Base-by-base conservation (phyloP, 768 basidiomycete genomes). In the Podaxis carcinomalis region DNA sequence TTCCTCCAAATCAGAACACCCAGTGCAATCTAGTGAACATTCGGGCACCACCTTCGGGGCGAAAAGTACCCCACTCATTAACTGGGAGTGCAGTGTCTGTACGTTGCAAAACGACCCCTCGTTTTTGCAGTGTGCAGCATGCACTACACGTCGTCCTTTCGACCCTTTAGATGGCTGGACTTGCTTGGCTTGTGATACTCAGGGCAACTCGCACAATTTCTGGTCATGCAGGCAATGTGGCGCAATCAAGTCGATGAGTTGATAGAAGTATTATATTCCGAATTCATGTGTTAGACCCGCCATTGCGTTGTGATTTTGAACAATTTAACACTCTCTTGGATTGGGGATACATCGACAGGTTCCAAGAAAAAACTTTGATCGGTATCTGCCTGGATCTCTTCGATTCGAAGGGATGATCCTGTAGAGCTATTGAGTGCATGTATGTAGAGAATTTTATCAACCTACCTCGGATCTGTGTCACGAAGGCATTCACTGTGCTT, bases 161-260 rank as follows among this genome's bases (percentile, higher is more conserved):
- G 68, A 70, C 58, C 27, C 27, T 27, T 27, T 27, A 27, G 70
- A 69, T 19, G 19, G n/a, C 42, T 44, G n/a, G 42, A 16, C 19
- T 19, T 19, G n/a, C 42, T 19, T 44, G 16, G 42, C 42, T 19
- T 44, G 42, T 19, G 42, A 44, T 44, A 14, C 42, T 42, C 70
- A 68, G 36, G 84, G 81, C 25, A 88, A 86, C 70, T 79, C 82
- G 1, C 81, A 83, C 63, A 79, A 85, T 21, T 81, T 85, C 62
- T 94, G 89, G 91, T 87, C 85, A 51, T 95, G 93, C 75, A 72
- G 73, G 14, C 81, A 78, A 57, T 95, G 92, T 69, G 91, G 91
- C 14, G 74, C 76, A 19, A 78, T 93, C 55, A 92, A 92, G 64
- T 58, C 68, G 19, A 65, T 56, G 13, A 78, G 75, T 63, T 78